Conservation (phyloP, 164 flowering plant genomes). For the Malania oleifera region DNA sequence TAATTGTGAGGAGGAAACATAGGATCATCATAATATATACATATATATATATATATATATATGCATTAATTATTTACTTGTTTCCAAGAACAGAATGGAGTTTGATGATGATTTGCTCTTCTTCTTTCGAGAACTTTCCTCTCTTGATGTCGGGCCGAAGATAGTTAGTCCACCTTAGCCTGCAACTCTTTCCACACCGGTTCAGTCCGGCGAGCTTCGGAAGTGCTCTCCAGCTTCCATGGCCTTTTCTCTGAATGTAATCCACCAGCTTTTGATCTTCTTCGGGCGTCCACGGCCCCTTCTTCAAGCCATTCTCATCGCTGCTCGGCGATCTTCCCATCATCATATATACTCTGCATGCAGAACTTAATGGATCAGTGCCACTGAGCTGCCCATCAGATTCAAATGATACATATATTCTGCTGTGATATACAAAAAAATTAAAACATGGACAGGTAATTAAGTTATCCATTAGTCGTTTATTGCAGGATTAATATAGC, state of each 20-base stretch:
- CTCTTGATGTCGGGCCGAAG: slow-evolving; percentile 33
- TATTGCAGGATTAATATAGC: no score
- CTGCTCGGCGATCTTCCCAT: slow-evolving; percentile 17
- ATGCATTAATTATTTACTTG: slow-evolving; percentile 27
- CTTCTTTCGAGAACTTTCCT: slow-evolving; percentile 30
- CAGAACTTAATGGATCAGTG: no score
- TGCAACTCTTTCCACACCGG: slow-evolving; percentile 31
- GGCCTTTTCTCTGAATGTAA: slow-evolving; percentile 25
- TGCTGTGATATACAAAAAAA: no score
- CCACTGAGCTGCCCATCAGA: no score
- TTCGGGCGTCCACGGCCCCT: slow-evolving; percentile 33
- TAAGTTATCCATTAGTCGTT: no score
- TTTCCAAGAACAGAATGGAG: slow-evolving; percentile 29
- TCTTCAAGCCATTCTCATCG: slow-evolving; percentile 22
- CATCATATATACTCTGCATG: slow-evolving; percentile 9
- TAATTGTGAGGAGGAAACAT: no score
- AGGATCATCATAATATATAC: no score
- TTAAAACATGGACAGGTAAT: no score
- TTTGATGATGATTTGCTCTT: slow-evolving; percentile 25
- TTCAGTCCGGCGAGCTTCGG: slow-evolving; percentile 31
- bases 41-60: no score
- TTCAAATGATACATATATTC: no score
- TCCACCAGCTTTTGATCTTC: slow-evolving; percentile 22
- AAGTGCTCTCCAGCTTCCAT: slow-evolving; percentile 34
- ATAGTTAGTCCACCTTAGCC: slow-evolving; percentile 34